Conservation (phyloP, 2,329 filamentous ascomycete species). For the Magnaporthiopsis incrustans region DNA sequence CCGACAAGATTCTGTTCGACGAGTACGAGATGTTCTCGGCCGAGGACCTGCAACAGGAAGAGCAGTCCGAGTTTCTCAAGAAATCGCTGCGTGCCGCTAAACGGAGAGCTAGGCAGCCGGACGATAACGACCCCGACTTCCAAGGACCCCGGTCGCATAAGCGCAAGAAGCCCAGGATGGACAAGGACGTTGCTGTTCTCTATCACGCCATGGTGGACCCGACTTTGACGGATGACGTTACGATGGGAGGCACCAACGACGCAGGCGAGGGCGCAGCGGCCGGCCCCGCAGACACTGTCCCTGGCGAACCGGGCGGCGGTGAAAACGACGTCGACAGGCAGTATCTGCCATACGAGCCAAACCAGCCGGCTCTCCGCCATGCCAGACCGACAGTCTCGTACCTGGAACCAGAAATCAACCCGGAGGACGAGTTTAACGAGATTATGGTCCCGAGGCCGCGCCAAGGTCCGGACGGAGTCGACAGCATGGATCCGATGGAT, state of each 20-base stretch:
- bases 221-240: constrained; percentile 31
- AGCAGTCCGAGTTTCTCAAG: constrained; percentile 44
- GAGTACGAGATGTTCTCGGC: constrained; percentile 45
- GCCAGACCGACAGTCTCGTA: constrained; percentile 45
- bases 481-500: constrained; percentile 13
- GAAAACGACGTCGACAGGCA: constrained; percentile 5
- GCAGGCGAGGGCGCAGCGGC: constrained; percentile 8
- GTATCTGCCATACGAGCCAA: constrained; percentile 28
- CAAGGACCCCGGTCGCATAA: constrained; percentile 31
- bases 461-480: constrained; percentile 7
- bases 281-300: neutral
- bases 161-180: constrained; percentile 31
- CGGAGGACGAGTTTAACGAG: constrained; percentile 34
- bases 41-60: constrained; percentile 31
- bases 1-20: constrained; percentile 52
- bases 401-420: constrained; percentile 37
- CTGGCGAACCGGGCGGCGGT: constrained; percentile 6
- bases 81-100: constrained; percentile 46
- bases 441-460: constrained; percentile 17
- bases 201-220: constrained; percentile 40
- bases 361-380: constrained; percentile 42
- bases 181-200: constrained; percentile 24
- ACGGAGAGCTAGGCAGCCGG: constrained; percentile 42
- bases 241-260: constrained; percentile 12
- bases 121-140: constrained; percentile 48